phyloP scores from a whole-genome alignment of 2,329 filamentous ascomycete species.

The Penicillium corylophilum region DNA sequence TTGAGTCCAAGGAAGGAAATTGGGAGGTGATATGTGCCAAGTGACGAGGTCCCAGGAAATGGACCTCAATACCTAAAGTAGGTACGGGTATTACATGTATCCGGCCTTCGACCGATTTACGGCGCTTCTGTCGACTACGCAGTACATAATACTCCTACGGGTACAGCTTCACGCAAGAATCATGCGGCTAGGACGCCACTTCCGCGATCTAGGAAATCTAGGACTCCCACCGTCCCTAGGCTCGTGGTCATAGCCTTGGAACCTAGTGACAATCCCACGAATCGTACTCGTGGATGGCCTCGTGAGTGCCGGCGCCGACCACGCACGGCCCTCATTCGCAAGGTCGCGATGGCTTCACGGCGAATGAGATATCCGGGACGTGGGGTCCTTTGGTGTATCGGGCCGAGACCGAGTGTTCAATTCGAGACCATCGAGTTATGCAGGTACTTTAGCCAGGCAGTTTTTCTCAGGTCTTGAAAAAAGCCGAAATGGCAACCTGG shows the following conservation, averaged over 20 bases:
- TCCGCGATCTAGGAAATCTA: not conserved
- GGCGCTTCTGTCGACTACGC: conserved; percentile 22
- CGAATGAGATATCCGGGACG: conserved; percentile 11
- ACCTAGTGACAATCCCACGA: conserved; percentile 1
- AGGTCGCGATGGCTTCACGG: not conserved
- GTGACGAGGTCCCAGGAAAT: not conserved
- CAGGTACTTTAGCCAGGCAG: conserved; percentile 6
- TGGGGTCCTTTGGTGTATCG: conserved; percentile 1
- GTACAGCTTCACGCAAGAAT: not conserved
- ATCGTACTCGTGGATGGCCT: conserved; percentile 1
- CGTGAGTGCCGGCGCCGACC: not conserved
- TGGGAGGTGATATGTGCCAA: conserved; percentile 11
- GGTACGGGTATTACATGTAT: conserved; percentile 8
- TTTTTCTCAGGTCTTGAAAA: not conserved
- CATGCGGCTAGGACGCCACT: not conserved
- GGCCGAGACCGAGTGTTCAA: conserved; percentile 15
- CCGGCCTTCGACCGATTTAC: conserved; percentile 17
- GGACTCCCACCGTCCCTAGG: not conserved
- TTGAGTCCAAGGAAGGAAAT: too few relatives aligned
- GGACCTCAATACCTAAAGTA: too few relatives aligned
- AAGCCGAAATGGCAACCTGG: not conserved
- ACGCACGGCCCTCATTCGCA: conserved; percentile 3
- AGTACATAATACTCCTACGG: too few relatives aligned
- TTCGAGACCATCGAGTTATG: not conserved
- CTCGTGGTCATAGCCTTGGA: not conserved